These are phyloP conservation scores for Colletotrichum sp. DNA, from an alignment of 2,329 filamentous ascomycete species.

Conservation along the genomic window DNA sequence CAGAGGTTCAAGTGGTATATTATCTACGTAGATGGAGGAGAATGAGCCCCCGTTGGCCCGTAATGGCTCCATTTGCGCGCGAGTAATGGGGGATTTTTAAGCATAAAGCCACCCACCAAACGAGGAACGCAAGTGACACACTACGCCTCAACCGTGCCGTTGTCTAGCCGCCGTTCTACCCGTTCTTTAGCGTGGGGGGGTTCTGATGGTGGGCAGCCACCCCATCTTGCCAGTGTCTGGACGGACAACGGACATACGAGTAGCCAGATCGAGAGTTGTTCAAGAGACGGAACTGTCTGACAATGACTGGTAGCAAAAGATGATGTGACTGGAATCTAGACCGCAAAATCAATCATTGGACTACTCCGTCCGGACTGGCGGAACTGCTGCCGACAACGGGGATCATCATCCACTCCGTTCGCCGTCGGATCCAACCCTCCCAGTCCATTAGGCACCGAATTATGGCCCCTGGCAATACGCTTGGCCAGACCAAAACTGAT, in stretches of 20 bases:
- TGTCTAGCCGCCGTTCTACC: background rate
- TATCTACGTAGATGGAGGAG: background rate
- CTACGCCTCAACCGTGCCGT: background rate
- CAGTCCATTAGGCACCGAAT: background rate
- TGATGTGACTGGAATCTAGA: background rate
- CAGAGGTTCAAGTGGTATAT: background rate
- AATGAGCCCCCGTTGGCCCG: background rate
- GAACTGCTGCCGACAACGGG: background rate
- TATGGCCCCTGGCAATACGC: background rate
- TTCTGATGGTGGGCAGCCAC: background rate
- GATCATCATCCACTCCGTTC: background rate
- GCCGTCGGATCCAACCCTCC: background rate
- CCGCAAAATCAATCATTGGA: background rate
- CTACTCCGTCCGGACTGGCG: background rate
- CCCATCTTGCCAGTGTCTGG: background rate
- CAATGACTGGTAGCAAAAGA: background rate
- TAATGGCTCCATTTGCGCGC: background rate
- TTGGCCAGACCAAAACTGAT: background rate
- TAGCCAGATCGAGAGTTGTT: background rate
- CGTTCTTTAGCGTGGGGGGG: background rate
- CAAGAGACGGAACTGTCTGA: background rate
- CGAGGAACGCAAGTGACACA: background rate
- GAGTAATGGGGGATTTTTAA: background rate
- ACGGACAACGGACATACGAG: background rate
- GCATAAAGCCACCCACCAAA: background rate